Evolutionary conservation across 768 basidiomycete species (phyloP).

Genomic region (Phallus indusiatus): DNA sequence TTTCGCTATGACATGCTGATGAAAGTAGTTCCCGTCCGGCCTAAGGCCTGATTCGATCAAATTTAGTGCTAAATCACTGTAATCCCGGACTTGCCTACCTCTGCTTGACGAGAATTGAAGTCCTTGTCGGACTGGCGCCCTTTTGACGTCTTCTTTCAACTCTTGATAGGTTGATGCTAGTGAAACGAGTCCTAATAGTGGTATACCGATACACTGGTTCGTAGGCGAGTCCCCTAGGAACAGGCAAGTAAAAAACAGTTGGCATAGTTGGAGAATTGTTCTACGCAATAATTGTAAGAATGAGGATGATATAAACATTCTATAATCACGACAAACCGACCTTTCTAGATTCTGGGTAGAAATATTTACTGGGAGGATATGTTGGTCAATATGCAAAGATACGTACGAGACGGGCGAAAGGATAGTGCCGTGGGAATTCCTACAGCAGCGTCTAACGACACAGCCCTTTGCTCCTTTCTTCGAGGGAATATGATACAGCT

Average conservation of each 20-base stretch:
- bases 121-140: slow-evolving; percentile 92
- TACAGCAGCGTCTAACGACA: too few relatives aligned
- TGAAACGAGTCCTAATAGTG: slow-evolving; percentile 77
- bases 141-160: slow-evolving; percentile 92
- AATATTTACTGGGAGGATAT: slow-evolving; percentile 97
- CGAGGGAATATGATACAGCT: too few relatives aligned
- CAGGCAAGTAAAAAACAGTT: slow-evolving; percentile 95
- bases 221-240: slow-evolving; percentile 95
- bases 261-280: slow-evolving; percentile 98
- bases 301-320: background rate
- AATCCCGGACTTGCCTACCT: slow-evolving; percentile 45
- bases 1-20: slow-evolving; percentile 77
- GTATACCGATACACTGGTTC: slow-evolving; percentile 90
- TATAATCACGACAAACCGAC: slow-evolving; percentile 34
- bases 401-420: too few relatives aligned
- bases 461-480: too few relatives aligned
- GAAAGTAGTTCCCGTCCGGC: slow-evolving; percentile 36
- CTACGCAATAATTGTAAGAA: slow-evolving; percentile 29
- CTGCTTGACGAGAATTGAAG: slow-evolving; percentile 73
- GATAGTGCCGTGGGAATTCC: too few relatives aligned
- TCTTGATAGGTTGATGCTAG: slow-evolving; percentile 95
- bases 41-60: background rate
- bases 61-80: slow-evolving; percentile 23
- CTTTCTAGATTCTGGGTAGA: slow-evolving; percentile 84
- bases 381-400: too few relatives aligned